Conservation (phyloP, 495 filamentous ascomycete genomes). For the Opeltia flavorubescens region DNA sequence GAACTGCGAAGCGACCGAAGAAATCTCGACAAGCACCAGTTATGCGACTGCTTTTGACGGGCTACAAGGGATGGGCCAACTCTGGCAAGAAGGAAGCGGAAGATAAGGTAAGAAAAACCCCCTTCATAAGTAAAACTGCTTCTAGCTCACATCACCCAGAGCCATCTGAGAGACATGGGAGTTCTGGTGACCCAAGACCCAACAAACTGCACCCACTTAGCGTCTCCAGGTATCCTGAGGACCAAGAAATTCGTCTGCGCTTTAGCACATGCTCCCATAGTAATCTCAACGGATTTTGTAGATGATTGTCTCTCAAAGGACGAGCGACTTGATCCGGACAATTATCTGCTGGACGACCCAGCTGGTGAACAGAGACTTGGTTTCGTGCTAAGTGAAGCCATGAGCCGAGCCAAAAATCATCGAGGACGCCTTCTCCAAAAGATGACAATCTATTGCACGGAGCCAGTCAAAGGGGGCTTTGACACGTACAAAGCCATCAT, state of each 20-base stretch:
- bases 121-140: neutral
- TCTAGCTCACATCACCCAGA: slow-evolving; percentile 35
- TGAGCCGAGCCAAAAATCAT: slow-evolving; percentile 58
- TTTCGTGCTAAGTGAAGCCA: slow-evolving; percentile 50
- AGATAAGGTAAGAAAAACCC: slow-evolving; percentile 51
- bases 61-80: slow-evolving; percentile 62
- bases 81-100: slow-evolving; percentile 55
- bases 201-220: slow-evolving; percentile 66
- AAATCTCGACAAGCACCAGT: slow-evolving; percentile 40
- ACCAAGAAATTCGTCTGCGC: slow-evolving; percentile 88
- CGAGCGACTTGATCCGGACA: slow-evolving; percentile 41
- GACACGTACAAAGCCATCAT: slow-evolving; percentile 76
- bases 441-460: slow-evolving; percentile 67
- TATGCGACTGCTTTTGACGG: slow-evolving; percentile 64
- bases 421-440: slow-evolving; percentile 55
- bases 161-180: slow-evolving; percentile 68
- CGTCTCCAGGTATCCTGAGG: slow-evolving; percentile 70
- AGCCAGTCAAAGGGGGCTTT: slow-evolving; percentile 60
- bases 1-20: slow-evolving; percentile 47
- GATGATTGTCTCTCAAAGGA: slow-evolving; percentile 52
- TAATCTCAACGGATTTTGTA: slow-evolving; percentile 68
- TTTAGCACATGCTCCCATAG: slow-evolving; percentile 58
- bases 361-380: slow-evolving; percentile 54
- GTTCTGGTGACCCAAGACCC: slow-evolving; percentile 65
- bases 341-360: slow-evolving; percentile 54